These are phyloP conservation scores for Cystoderma amianthinum DNA, from an alignment of 768 basidiomycete genomes.

Conservation along the genomic window DNA sequence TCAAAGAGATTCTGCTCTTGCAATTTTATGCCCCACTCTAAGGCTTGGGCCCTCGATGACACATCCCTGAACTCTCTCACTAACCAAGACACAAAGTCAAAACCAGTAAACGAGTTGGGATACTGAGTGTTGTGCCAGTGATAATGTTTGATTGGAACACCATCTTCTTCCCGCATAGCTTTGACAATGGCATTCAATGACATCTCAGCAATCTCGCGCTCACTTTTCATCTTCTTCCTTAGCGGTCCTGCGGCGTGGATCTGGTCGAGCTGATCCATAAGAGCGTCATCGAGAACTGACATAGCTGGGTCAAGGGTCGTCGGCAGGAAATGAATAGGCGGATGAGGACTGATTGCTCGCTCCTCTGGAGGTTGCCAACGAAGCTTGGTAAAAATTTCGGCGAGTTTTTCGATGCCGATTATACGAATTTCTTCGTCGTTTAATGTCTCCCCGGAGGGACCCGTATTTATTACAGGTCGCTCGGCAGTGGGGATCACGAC, in stretches of 20 bases:
- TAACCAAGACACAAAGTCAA: conserved; percentile 87
- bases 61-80: conserved; percentile 89
- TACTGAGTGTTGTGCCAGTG: conserved; percentile 76
- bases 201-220: conserved; percentile 65
- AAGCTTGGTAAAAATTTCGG: conserved; percentile 79
- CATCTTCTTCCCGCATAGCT: conserved; percentile 82
- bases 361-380: conserved; percentile 72
- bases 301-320: conserved; percentile 81
- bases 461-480: conserved; percentile 45
- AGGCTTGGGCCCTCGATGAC: conserved; percentile 71
- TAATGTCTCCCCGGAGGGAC: conserved; percentile 66
- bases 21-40: conserved; percentile 72
- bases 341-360: conserved; percentile 32
- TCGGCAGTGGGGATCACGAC: conserved; percentile 85
- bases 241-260: conserved; percentile 71
- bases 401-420: conserved; percentile 86
- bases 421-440: conserved; percentile 85
- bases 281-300: conserved; percentile 69
- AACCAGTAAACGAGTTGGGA: conserved; percentile 82
- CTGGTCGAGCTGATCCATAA: conserved; percentile 77
- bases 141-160: conserved; percentile 76
- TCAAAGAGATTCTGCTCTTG: conserved; percentile 81
- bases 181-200: conserved; percentile 60
- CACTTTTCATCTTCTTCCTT: conserved; percentile 76
- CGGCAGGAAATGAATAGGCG: conserved; percentile 71